Evolutionary conservation across 805 yeast genomes (phyloP), one percentile per base, ranked within the genome.

Genomic region (Dipodascus albidus): DNA sequence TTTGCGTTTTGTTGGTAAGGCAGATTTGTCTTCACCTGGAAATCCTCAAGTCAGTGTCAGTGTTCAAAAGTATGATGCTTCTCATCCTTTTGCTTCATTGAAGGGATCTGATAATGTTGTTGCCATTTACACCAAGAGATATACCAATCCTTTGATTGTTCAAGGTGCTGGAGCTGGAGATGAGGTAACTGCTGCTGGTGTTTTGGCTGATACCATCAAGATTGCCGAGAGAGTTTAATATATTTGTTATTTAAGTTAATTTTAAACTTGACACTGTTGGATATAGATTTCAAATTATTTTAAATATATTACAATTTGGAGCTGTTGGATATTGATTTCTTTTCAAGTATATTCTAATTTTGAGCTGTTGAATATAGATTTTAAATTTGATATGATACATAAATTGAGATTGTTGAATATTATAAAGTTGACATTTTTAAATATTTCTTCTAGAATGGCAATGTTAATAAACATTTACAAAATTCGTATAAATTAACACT

Each of bases 91-190:
- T 67, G 98, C 99, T 47, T 77, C 96, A 11, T 78, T 93, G 67
- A 85, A 87, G 74, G 99, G 99, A 51, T 87, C 96, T 57, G 98
- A 93, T 69, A 93, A 93, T 66, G 96, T 93, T 55, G 84, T 93
- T 57, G 83, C 97, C 21, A 85, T 93, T 73, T 83, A 82, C 69
- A 85, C 97, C 31, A 82, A 87, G 67, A 85, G 99, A 74, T 93
- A 93, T 71, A 79, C 84, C 44, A 88, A 87, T 71, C 99, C 99
- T 52, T 77, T 93, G 67, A 84, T 93, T 58, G 79, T 93, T 63
- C 99, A 93, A 77, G 99, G 99, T 72, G 99, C 99, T 31, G 99
- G 76, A 62, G 80, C 96, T 62, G 93, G 95, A 65, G 83, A 82
- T 49, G 85, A 73, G 17, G 87, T 82, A 49, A 81, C 86, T 31